Base-by-base conservation (phyloP, 148 eudicot genomes). In the Cornus florida region DNA sequence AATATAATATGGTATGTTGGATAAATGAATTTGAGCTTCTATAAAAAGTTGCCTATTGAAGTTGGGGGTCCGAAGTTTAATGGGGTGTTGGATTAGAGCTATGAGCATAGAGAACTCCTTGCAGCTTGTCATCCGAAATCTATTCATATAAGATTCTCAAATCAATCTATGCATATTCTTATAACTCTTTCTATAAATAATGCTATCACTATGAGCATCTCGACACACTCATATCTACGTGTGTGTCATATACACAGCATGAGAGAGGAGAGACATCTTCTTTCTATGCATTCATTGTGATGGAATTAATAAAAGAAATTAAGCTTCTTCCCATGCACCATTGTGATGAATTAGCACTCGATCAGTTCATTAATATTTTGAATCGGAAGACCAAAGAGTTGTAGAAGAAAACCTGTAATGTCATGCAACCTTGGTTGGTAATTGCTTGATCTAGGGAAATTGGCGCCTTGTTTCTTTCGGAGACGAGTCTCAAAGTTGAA, bases 391-490 rank as follows among this genome's bases (percentile, higher is more conserved):
- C 14, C 10, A 3, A 70, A 19, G 64, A 48, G 16, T 69, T 69
- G 35, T 4, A 56, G 6, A 22, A 71, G 1, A 16, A 14, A 72
- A 81, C 83, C 83, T 81, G 79, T 35, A 81, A 16, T 6, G 53
- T 71, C 76, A 76, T 71, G 79, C 76, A 59, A 39, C 77, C 78
- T 50, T 38, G 56, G 78, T 20, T 74, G 13, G 75, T 71, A 8
- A 76, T 19, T 8, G 72, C 72, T 70, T 71, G 75, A 71, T 81
- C 80, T 2, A 81, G 71, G 43, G 79, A 81, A 32, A 81, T 53
- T 33, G 76, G 83, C 4, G 56, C 60, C 53, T 72, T 70, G 66
- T 10, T 81, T 48, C 83, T 76, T 43, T 71, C 75, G 20, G 38
- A 23, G 50, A 68, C 67, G 64, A 81, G 66, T 70, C 76, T 70